Conservation (phyloP, 208 protist species). For the Tritrichomonas musculus region DNA sequence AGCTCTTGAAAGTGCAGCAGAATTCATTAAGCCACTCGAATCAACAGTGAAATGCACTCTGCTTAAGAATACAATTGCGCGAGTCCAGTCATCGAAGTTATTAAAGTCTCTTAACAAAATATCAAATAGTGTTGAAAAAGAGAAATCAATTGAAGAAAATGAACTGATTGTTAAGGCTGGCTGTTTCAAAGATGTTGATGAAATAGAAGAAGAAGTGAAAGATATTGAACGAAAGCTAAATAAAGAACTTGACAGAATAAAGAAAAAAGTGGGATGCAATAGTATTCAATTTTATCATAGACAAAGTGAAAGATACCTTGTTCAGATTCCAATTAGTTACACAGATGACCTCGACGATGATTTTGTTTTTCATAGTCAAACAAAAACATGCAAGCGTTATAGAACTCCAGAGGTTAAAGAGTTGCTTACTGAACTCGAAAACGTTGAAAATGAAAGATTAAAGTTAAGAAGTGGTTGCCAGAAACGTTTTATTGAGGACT, state of each 20-base stretch:
- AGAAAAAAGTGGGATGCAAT: not conserved
- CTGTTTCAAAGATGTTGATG: slow-evolving; percentile 5
- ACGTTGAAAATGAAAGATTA: slow-evolving; percentile 21
- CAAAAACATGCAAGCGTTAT: slow-evolving; percentile 8
- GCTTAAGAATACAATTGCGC: not conserved
- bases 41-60: not conserved
- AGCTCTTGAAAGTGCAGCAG: not conserved
- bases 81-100: not conserved
- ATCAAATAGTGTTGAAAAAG: not conserved
- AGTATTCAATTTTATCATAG: not conserved
- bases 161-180: not conserved
- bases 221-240: not conserved
- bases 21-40: not conserved
- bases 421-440: not conserved
- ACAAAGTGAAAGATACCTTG: not conserved
- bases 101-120: not conserved
- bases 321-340: not conserved
- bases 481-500: slow-evolving; percentile 39
- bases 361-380: not conserved
- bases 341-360: not conserved
- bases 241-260: not conserved
- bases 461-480: slow-evolving; percentile 24
- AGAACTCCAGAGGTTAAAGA: slow-evolving; percentile 29
- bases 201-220: not conserved
- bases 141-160: not conserved